Evolutionary conservation across 495 filamentous ascomycete species (phyloP), one percentile per base, ranked within the genome.

Genomic region (Cercophora newfieldiana): DNA sequence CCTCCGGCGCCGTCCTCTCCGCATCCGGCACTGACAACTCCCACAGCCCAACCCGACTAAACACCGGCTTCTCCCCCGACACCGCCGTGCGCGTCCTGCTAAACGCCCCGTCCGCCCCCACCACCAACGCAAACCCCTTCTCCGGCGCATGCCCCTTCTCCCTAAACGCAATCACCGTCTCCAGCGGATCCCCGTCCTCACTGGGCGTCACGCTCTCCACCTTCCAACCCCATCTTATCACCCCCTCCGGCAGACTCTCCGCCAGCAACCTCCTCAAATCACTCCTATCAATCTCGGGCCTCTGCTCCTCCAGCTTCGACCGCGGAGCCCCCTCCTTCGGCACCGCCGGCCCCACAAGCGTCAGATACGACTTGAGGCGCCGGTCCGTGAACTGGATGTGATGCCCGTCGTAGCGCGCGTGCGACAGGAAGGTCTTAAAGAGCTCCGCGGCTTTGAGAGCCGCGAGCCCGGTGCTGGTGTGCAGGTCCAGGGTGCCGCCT

Each of bases 401-500:
- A 49, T 86, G 81, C 53, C 79, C 78, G 47, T 82, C 83, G 64
- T 77, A 82, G 8, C 81, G 78, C 1, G 80, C 78, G 7, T 78
- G 51, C 26, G 68, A 65, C 22, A 79, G 55, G 70, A 86, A 87
- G 25, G 80, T 64, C 6, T 79, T 76, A 49, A 74, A 80, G 31
- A 89, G 76, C 26, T 81, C 79, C 26, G 81, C 82, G n/a, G 76
- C 74, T 51, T 81, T 73, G 53, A 89, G 66, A 21, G 85, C 86
- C 4, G 73, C 66, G 16, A 85, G 78, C 14, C 86, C 87, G 22
- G 80, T 81, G 0, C 72, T 69, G 4, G 67, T 68, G 65, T 88
- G 85, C 16, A 89, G 73, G 61, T 88, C 87, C 10, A 88, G 78
- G 0, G 78, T 83, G 51, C 86, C 85, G 30, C 84, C 85, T 72